Percentiles rank a stretch among this genome's conserved stretches.
phyloP scores from a whole-genome alignment of 1,139 yeast species.

The Taphrina confusa region DNA sequence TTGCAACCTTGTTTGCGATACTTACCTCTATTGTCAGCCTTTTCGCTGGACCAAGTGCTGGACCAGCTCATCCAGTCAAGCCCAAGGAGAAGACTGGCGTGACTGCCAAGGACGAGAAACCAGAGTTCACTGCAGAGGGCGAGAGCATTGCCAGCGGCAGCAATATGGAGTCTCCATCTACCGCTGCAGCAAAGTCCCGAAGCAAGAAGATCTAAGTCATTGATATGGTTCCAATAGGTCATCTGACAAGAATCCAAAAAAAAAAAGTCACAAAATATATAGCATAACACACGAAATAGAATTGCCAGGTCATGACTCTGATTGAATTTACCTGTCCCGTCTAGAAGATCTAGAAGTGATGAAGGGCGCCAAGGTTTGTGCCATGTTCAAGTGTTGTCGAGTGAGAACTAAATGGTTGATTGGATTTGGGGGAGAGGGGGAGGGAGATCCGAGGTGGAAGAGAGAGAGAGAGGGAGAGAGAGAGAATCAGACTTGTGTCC shows the following conservation, averaged over 20 bases:
- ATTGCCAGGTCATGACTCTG: too few relatives aligned
- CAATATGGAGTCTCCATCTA: slow-evolving; percentile 29
- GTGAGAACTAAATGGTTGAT: too few relatives aligned
- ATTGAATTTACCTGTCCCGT: too few relatives aligned
- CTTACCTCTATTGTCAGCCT: slow-evolving; percentile 33
- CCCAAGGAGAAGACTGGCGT: slow-evolving; percentile 34
- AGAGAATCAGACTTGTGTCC: too few relatives aligned
- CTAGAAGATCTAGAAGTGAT: too few relatives aligned
- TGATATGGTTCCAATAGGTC: too few relatives aligned
- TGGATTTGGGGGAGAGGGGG: too few relatives aligned
- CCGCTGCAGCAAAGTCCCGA: slow-evolving; percentile 38
- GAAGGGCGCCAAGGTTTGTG: too few relatives aligned
- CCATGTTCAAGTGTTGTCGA: too few relatives aligned
- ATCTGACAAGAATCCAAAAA: neutral
- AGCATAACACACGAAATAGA: neutral
- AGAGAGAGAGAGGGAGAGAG: too few relatives aligned
- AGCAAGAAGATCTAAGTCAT: slow-evolving; percentile 33
- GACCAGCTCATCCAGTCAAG: slow-evolving; percentile 25
- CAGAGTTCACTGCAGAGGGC: slow-evolving; percentile 38
- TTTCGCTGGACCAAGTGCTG: slow-evolving; percentile 20
- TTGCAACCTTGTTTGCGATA: slow-evolving; percentile 42
- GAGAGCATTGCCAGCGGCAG: slow-evolving; percentile 38
- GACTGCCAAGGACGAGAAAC: slow-evolving; percentile 38
- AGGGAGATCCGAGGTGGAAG: too few relatives aligned
- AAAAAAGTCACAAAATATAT: neutral